Conservation (phyloP, 2,329 filamentous ascomycete genomes). For the Pyrenophora seminiperda region DNA sequence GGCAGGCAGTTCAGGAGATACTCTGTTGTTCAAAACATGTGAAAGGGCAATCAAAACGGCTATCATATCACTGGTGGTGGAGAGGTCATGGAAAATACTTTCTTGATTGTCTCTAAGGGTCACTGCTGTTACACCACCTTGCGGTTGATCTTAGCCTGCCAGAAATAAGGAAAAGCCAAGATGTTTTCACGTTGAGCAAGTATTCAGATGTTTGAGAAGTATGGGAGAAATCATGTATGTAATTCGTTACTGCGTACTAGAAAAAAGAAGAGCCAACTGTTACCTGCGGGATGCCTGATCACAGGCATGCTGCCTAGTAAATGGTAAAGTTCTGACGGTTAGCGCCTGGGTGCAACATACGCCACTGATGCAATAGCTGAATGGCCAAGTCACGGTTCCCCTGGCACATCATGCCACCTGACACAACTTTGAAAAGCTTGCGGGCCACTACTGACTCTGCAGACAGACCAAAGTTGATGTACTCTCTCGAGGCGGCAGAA, state of each 20-base stretch:
- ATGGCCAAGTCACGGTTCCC: not conserved
- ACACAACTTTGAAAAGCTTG: conserved; percentile 2
- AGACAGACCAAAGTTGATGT: not conserved
- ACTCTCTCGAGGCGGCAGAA: not conserved
- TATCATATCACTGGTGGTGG: conserved; percentile 44
- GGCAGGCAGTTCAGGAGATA: no score
- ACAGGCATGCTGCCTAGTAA: no score
- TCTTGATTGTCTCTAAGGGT: conserved; percentile 49
- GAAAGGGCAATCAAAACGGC: conserved; percentile 33
- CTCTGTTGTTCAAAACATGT: conserved; percentile 28
- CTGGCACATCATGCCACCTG: not conserved
- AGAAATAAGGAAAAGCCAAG: not conserved
- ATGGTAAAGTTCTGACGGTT: not conserved
- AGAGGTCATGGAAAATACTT: conserved; percentile 49
- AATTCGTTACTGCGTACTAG: no score
- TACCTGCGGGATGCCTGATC: no score
- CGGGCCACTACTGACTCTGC: not conserved
- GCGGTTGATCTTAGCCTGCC: not conserved
- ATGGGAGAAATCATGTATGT: no score
- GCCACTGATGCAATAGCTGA: not conserved
- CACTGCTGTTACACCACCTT: conserved; percentile 48
- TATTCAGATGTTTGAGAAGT: no score
- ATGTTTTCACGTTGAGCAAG: no score
- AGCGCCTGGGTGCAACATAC: not conserved
- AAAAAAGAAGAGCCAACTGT: no score